A percentile compares a stretch with the other conserved stretches of the same genome.
These are phyloP conservation scores for Neoboletus subvelutipes DNA, from an alignment of 768 basidiomycete genomes.

Conservation along the genomic window DNA sequence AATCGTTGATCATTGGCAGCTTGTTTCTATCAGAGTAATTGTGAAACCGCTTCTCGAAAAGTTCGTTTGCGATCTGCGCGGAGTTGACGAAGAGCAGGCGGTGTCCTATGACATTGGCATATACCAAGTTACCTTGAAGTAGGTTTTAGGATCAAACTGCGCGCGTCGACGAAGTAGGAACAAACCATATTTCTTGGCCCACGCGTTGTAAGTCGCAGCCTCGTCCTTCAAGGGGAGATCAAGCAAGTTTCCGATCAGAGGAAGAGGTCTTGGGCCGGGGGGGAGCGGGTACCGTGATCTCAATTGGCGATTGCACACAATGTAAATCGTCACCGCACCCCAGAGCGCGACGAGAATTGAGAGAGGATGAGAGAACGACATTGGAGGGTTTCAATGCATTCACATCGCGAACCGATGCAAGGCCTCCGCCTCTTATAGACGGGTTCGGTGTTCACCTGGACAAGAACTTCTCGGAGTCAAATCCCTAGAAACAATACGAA, in stretches of 20 bases:
- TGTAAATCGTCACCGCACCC: constrained; percentile 18
- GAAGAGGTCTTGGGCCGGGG: constrained; percentile 54
- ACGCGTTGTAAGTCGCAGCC: constrained; percentile 42
- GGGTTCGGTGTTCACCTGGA: constrained; percentile 10
- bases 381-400: constrained; percentile 1
- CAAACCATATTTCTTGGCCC: constrained; percentile 40
- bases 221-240: constrained; percentile 42
- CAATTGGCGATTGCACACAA: constrained; percentile 14
- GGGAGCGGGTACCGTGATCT: constrained; percentile 39
- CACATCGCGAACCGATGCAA: not conserved
- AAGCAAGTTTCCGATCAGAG: constrained; percentile 52
- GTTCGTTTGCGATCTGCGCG: constrained; percentile 45
- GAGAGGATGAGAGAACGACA: constrained; percentile 18
- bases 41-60: constrained; percentile 54
- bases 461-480: constrained; percentile 6
- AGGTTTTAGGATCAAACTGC: not conserved
- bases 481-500: constrained; percentile 3
- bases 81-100: constrained; percentile 50
- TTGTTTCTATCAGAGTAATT: constrained; percentile 56
- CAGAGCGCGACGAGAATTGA: constrained; percentile 23
- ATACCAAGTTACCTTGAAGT: constrained; percentile 49
- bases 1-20: constrained; percentile 49
- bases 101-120: constrained; percentile 50
- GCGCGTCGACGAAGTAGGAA: not conserved
- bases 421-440: constrained; percentile 23